Evolutionary conservation across 495 filamentous ascomycete species (phyloP).

Genomic region (Aspergillus baeticus): DNA sequence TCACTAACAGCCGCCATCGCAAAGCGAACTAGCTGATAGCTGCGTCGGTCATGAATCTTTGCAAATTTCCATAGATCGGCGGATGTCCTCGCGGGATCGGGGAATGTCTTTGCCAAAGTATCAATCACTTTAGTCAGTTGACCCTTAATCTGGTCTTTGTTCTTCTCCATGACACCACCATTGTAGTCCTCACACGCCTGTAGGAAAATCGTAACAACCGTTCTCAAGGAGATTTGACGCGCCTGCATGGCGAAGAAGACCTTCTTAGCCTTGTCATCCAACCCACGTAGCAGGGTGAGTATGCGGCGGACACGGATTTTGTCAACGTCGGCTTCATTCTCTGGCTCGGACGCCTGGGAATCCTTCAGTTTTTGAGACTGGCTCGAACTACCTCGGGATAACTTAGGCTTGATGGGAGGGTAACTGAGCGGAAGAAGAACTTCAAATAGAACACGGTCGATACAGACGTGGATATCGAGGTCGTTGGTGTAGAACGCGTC

Average conservation of each 20-base stretch:
- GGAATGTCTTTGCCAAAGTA: slow-evolving; percentile 70
- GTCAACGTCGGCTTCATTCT: slow-evolving; percentile 66
- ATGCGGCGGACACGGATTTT: slow-evolving; percentile 83
- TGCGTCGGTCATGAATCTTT: slow-evolving; percentile 85
- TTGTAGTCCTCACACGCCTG: slow-evolving; percentile 82
- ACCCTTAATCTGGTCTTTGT: slow-evolving; percentile 64
- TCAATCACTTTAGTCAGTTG: slow-evolving; percentile 65
- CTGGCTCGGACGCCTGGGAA: slow-evolving; percentile 44
- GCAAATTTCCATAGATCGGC: slow-evolving; percentile 86
- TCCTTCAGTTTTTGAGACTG: slow-evolving; percentile 60
- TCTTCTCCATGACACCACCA: slow-evolving; percentile 75
- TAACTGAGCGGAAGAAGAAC: slow-evolving; percentile 81
- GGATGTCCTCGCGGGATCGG: slow-evolving; percentile 64
- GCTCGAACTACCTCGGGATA: slow-evolving; percentile 55
- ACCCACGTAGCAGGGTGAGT: slow-evolving; percentile 71
- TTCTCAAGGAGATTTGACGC: slow-evolving; percentile 67
- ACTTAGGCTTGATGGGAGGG: slow-evolving; percentile 73
- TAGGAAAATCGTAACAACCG: slow-evolving; percentile 68
- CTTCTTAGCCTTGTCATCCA: slow-evolving; percentile 76
- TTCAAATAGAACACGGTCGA: slow-evolving; percentile 86
- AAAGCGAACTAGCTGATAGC: slow-evolving; percentile 84
- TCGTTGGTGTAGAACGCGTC: slow-evolving; percentile 92
- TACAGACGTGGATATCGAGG: slow-evolving; percentile 73
- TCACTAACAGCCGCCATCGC: slow-evolving; percentile 84
- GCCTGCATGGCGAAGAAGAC: slow-evolving; percentile 87